Conservation (phyloP, 202 grass and related monocot genomes). For the Dendrocalamus latiflorus region DNA sequence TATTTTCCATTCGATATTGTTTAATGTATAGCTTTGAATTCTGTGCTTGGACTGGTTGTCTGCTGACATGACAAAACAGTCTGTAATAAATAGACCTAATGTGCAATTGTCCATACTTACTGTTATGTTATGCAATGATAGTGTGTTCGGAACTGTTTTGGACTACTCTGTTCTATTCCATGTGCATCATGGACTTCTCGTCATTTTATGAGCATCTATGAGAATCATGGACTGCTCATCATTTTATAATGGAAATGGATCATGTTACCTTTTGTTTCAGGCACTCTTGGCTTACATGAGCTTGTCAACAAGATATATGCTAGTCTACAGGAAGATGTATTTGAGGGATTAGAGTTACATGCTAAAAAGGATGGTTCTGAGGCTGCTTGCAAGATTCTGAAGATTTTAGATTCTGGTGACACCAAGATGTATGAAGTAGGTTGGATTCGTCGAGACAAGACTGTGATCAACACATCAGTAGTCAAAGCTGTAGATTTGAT, state of each 20-base stretch:
- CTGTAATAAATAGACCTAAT: neutral
- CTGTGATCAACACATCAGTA: conserved; percentile 42
- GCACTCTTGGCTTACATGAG: conserved; percentile 52
- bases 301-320: conserved; percentile 64
- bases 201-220: neutral
- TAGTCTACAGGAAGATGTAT: conserved; percentile 54
- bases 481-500: conserved; percentile 64
- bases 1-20: neutral
- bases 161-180: neutral
- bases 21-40: too few relatives aligned
- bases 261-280: conserved; percentile 47
- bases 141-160: neutral
- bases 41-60: neutral
- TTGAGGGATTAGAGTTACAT: conserved; percentile 73
- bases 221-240: too few relatives aligned
- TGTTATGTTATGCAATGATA: neutral
- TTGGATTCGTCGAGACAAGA: conserved; percentile 57
- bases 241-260: neutral
- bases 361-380: conserved; percentile 55
- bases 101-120: neutral
- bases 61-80: neutral
- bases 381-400: conserved; percentile 59
- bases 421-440: conserved; percentile 57
- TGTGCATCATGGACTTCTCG: neutral
- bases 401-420: too few relatives aligned